Conservation (phyloP, 2,329 filamentous ascomycete species). For the Volutella citrinella region DNA sequence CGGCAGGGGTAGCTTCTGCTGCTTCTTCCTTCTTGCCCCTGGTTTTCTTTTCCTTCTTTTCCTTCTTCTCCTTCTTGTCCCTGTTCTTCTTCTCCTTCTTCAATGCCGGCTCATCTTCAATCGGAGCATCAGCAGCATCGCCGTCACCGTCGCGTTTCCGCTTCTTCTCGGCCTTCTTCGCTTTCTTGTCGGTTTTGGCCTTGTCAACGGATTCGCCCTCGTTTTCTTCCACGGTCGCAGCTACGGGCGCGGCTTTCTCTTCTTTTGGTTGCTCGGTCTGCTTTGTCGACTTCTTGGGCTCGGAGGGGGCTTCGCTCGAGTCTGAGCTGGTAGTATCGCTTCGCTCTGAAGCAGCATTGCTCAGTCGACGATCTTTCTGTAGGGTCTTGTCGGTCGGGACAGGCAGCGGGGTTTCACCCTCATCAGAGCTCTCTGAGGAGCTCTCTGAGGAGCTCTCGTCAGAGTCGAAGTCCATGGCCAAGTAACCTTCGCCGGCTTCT, state of each 20-base stretch:
- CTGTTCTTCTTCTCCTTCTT: slow-evolving; percentile 26
- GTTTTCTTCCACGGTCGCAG: slow-evolving; percentile 15
- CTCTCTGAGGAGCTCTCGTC: slow-evolving; percentile 16
- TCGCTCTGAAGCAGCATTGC: slow-evolving; percentile 25
- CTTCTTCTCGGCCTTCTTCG: slow-evolving; percentile 29
- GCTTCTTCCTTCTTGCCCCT: slow-evolving; percentile 16
- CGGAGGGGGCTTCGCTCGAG: slow-evolving; percentile 15
- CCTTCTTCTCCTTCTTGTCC: slow-evolving; percentile 13
- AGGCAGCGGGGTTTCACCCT: too few relatives aligned
- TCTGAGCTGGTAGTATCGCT: slow-evolving; percentile 16
- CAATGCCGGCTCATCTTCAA: slow-evolving; percentile 14
- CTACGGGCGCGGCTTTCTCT: slow-evolving; percentile 9
- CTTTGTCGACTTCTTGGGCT: slow-evolving; percentile 26
- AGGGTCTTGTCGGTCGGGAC: slow-evolving; percentile 28
- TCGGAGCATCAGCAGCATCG: slow-evolving; percentile 17
- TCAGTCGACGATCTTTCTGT: slow-evolving; percentile 30
- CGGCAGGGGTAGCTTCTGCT: slow-evolving; percentile 9
- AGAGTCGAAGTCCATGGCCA: slow-evolving; percentile 15
- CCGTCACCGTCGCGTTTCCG: slow-evolving; percentile 32
- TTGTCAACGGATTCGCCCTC: slow-evolving; percentile 10
- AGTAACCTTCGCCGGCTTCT: slow-evolving; percentile 17
- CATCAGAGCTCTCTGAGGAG: slow-evolving; percentile 18
- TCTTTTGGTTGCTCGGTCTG: slow-evolving; percentile 5
- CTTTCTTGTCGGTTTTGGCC: slow-evolving; percentile 7
- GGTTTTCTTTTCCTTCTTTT: slow-evolving; percentile 26